These are phyloP conservation scores for Fusarium citri DNA, from an alignment of 2,329 filamentous ascomycete species.

Conservation along the genomic window DNA sequence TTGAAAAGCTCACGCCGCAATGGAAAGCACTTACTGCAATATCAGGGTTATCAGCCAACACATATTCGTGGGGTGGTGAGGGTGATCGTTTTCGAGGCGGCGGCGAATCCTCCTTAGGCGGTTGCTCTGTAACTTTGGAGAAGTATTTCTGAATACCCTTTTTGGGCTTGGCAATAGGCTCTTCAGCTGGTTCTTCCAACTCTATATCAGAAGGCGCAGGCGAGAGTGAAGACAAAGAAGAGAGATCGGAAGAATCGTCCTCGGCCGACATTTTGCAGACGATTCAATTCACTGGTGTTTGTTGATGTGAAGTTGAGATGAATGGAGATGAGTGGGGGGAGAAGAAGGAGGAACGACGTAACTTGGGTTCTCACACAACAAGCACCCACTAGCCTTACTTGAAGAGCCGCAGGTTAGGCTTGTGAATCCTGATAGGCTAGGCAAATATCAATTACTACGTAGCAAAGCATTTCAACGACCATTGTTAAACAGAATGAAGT, in stretches of 20 bases:
- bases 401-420: constrained; percentile 50
- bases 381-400: constrained; percentile 48
- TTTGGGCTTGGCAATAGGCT: constrained; percentile 60
- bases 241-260: constrained; percentile 73
- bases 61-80: constrained; percentile 90
- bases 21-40: constrained; percentile 80
- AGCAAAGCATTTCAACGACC: constrained; percentile 15
- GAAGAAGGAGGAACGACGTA: constrained; percentile 49
- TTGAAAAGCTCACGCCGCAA: background rate
- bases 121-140: constrained; percentile 64
- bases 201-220: constrained; percentile 59
- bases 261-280: constrained; percentile 65
- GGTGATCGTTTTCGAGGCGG: constrained; percentile 82
- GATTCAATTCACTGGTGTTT: constrained; percentile 42
- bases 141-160: constrained; percentile 75
- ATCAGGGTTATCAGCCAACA: constrained; percentile 88
- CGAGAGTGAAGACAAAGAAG: constrained; percentile 65
- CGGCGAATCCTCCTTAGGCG: constrained; percentile 70
- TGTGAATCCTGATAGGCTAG: constrained; percentile 49
- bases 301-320: constrained; percentile 45
- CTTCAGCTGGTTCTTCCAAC: constrained; percentile 60
- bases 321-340: constrained; percentile 49
- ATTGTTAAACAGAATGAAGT: constrained; percentile 23
- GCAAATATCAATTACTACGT: constrained; percentile 42
- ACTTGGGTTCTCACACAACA: constrained; percentile 45